Base-by-base conservation (phyloP, 2,329 filamentous ascomycete species). In the Monosporascus sp. region DNA sequence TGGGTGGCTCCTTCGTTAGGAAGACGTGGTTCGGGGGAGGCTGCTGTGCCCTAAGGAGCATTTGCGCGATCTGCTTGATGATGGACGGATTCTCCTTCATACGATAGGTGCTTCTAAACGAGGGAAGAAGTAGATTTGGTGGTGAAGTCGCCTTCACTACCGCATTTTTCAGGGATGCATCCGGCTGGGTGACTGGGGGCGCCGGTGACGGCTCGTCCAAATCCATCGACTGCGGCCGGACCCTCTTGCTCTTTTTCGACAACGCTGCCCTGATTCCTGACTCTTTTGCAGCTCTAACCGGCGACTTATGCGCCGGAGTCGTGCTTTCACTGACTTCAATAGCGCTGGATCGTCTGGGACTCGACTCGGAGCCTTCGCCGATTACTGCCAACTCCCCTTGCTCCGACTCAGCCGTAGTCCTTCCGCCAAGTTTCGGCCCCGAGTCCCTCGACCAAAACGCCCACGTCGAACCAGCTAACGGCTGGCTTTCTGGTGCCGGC, bases 391-490 rank as follows among this genome's bases (percentile, higher is more conserved):
- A 70, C 62, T 79, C 74, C 24, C 74, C 83, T 58, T 67, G 64
- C 61, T 76, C 80, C 37, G 64, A 72, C 2, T 64, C 36, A 15
- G 56, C 38, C 6, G 54, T 41, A 11, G 63, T 51, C 48, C 71
- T 72, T 1, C 62, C 65, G 3, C 61, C 62, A 9, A 68, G 59
- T 41, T 70, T 73, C 7, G 72, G 66, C 1, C 68, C 60, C 2
- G 75, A 69, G 58, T 86, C 83, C 46, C 78, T 81, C 15, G 85
- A 90, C 88, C 88, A 93, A 59, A 93, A 92, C 0, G 86, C 88
- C 89, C 89, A 93, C 0, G 85, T 88, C 0, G 88, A 87, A 14
- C 81, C 81, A 18, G 76, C 73, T 17, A 78, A 73, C 5, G 76
- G 76, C n/a, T 51, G 70, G 56, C 34, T 66, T 51, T 37, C 53